Evolutionary conservation across 352 stramenopile species (phyloP), one percentile per base, ranked within the genome.

Genomic region (Globisporangium okanoganense): DNA sequence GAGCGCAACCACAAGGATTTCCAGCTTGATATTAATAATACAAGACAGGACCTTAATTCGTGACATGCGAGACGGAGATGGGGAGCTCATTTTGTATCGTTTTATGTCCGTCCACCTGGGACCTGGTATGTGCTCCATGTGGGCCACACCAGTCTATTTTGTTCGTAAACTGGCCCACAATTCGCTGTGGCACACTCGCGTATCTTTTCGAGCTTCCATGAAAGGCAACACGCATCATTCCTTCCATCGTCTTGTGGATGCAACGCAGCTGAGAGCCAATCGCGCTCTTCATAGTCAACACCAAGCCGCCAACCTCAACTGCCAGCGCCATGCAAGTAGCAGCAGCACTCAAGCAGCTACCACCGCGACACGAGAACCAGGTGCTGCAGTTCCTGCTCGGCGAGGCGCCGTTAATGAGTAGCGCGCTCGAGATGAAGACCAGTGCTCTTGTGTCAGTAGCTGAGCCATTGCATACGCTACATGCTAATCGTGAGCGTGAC

Each of bases 311-410:
- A 33, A 3, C 29, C 3, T 33, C 29, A 44, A 13, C 7, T 5
- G 14, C 2, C n/a, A 4, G 38, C 14, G 38, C 16, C 38, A 44
- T 44, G 38, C 38, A 10, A 18, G 38, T 44, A 16, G 38, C 38
- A 44, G 16, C 16, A 44, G 22, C 5, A 10, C 22, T 0, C 24
- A 12, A 20, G 24, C 5, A 3, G 7, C 43, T 14, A 13, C 25
- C 1, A 2, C 6, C 7, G 24, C 24, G 16, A 16, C 13, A 20
- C 24, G 25, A 61, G 35, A 67, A 72, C 41, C 53, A 62, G 20
- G 70, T 74, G 38, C 66, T 77, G 27, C 53, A 58, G 33, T 76
- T 76, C 36, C 31, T 73, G 43, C 50, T 74, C 24, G 63, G 66
- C 9, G 41, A 36, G 16, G 52, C 59, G n/a, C 58, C 27, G 63